These are phyloP conservation scores for Globisporangium acanthophoron DNA, from an alignment of 352 stramenopile genomes.

Conservation along the genomic window DNA sequence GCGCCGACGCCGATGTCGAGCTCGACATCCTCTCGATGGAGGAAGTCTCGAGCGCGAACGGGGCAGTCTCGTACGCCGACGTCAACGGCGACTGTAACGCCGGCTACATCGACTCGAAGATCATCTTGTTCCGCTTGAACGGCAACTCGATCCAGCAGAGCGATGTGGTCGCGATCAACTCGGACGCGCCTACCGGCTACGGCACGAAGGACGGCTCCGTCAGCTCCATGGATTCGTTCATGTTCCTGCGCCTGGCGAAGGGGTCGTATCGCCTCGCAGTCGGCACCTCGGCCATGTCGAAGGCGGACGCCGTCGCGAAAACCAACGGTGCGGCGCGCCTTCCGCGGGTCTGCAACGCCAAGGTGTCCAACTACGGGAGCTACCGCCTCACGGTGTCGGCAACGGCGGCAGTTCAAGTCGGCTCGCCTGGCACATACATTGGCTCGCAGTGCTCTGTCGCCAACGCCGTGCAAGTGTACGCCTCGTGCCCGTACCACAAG, in stretches of 20 bases:
- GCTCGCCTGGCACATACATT: slow-evolving; percentile 46
- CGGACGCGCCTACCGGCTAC: slow-evolving; percentile 38
- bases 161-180: slow-evolving; percentile 30
- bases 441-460: slow-evolving; percentile 43
- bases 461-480: slow-evolving; percentile 27
- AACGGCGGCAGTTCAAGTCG: slow-evolving; percentile 22
- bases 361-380: slow-evolving; percentile 63
- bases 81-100: slow-evolving; percentile 72
- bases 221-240: slow-evolving; percentile 50
- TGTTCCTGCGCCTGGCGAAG: slow-evolving; percentile 27
- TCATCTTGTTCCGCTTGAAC: slow-evolving; percentile 45
- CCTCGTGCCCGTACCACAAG: slow-evolving; percentile 44
- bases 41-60: slow-evolving; percentile 12
- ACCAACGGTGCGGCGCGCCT: slow-evolving; percentile 27
- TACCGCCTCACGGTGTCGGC: slow-evolving; percentile 56
- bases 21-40: slow-evolving; percentile 70
- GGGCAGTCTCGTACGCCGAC: slow-evolving; percentile 29
- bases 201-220: slow-evolving; percentile 45
- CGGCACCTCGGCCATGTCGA: slow-evolving; percentile 44
- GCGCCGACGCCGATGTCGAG: slow-evolving; percentile 32
- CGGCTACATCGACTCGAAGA: slow-evolving; percentile 52
- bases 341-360: slow-evolving; percentile 37
- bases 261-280: slow-evolving; percentile 59
- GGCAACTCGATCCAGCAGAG: slow-evolving; percentile 14
- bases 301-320: slow-evolving; percentile 32